Evolutionary conservation across 106 monocot species (phyloP), one percentile per base, ranked within the genome.

Genomic region (Dendrobium catenatum): DNA sequence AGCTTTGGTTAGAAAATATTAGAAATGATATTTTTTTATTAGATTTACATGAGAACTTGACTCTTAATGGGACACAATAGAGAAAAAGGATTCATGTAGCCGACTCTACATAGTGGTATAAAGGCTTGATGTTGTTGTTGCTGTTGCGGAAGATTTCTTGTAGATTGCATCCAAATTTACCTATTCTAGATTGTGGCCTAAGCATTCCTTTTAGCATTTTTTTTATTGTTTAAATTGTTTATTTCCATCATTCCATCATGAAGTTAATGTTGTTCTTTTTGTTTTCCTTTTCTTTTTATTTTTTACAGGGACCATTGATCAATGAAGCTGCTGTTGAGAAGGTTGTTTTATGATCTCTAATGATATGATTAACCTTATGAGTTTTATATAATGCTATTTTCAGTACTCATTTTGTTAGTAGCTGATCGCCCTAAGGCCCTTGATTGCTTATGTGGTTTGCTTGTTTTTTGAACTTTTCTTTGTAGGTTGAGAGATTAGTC

Each of bases 271-370:
- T 9, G 54, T 13, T 13, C 51, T 51, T 51, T 5, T 43, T 17
- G 44, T 44, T 74, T 44, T 61, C 24, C 61, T 22, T 70, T 70
- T 70, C 3, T 37, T 74, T 74, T 44, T 61, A 68, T 79, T 43
- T 80, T 48, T 79, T 85, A 40, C 89, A 97, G 97, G 97, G 97
- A 64, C 97, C 97, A 56, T 86, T 97, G 79, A 97, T 97, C 72
- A 97, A 92, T 89, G 94, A 94, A 92, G 89, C 90, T 87, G 94
- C 97, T 61, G 83, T 97, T 54, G 76, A 94, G 75, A 97, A 97
- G 92, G 97, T 96, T 29, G 15, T 73, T 55, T 66, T 11, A 42
- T 81, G 73, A 41, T 84, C 42, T 72, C 15, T 70, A 9, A 17
- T 24, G 41, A 16, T 82, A 6, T 59, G 55, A 15, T 15, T 77